Evolutionary conservation across 2,329 filamentous ascomycete genomes (phyloP).

Genomic region (Delphinella strobiligena): DNA sequence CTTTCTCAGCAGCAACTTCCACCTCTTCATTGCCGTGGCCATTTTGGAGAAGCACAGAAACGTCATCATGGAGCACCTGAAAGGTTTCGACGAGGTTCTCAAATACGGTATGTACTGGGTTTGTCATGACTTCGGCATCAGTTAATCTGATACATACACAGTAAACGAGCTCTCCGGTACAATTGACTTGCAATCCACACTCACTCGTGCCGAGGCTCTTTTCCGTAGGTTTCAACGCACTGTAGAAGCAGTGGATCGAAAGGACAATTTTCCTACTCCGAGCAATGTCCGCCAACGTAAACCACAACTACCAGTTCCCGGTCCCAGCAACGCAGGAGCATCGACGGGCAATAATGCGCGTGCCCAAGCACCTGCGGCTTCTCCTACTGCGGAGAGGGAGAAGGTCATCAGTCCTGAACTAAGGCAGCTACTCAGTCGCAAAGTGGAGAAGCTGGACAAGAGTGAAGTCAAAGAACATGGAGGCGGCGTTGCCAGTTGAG

Average conservation of each 20-base stretch:
- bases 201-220: conserved; percentile 77
- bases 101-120: conserved; percentile 64
- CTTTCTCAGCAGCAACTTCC: conserved; percentile 76
- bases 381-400: conserved; percentile 15
- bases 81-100: conserved; percentile 91
- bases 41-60: conserved; percentile 82
- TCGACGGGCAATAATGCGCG: conserved; percentile 1
- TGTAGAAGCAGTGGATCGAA: conserved; percentile 86
- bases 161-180: conserved; percentile 91
- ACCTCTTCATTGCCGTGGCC: conserved; percentile 84
- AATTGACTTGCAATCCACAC: conserved; percentile 77
- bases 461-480: conserved; percentile 33
- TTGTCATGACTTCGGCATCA: background rate
- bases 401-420: conserved; percentile 54
- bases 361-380: conserved; percentile 2
- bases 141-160: conserved; percentile 21
- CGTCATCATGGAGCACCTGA: conserved; percentile 87
- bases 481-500: conserved; percentile 25
- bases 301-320: conserved; percentile 18
- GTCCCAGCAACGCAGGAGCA: background rate
- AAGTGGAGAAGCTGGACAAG: conserved; percentile 41
- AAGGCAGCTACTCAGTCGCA: conserved; percentile 47
- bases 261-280: conserved; percentile 62
- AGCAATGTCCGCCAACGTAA: conserved; percentile 38
- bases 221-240: conserved; percentile 80